Conservation (phyloP, 208 protist species). For the Trypanosoma scelopori region DNA sequence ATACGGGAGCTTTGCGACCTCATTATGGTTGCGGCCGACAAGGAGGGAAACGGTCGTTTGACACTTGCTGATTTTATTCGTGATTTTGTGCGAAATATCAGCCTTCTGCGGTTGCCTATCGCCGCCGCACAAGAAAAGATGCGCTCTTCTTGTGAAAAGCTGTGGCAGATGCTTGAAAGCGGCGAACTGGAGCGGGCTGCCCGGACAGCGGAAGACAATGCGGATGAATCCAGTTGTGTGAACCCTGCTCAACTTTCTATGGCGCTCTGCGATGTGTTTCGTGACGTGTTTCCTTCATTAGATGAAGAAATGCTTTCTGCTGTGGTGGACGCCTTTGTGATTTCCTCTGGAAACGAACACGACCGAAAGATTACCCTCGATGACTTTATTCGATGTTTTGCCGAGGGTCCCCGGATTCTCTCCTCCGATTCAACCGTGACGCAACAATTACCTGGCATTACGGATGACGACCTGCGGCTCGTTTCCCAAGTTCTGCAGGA, state of each 20-base stretch:
- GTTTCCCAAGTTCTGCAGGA: constrained; percentile 46
- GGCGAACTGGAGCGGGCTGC: constrained; percentile 56
- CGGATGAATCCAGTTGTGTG: constrained; percentile 48
- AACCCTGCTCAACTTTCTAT: constrained; percentile 49
- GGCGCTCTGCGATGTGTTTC: constrained; percentile 58
- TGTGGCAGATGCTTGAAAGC: constrained; percentile 56
- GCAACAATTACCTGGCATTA: neutral
- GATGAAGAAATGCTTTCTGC: constrained; percentile 55
- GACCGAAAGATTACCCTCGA: constrained; percentile 52
- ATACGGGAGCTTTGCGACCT: constrained; percentile 75
- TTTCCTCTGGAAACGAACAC: constrained; percentile 44
- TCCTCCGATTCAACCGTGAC: constrained; percentile 9
- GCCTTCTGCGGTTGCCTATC: constrained; percentile 54
- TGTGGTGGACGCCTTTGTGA: constrained; percentile 69
- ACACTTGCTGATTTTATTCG: constrained; percentile 65
- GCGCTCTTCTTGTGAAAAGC: constrained; percentile 40
- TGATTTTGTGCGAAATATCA: constrained; percentile 58
- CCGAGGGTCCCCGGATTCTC: constrained; percentile 40
- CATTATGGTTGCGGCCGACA: constrained; percentile 74
- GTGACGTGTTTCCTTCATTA: constrained; percentile 58
- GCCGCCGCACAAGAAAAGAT: constrained; percentile 58
- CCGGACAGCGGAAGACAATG: constrained; percentile 38
- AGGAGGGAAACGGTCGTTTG: constrained; percentile 40
- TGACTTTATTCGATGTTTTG: constrained; percentile 68
- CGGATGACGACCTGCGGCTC: constrained; percentile 43